Percentiles rank a stretch among this genome's conserved stretches.
Evolutionary conservation across 2,329 filamentous ascomycete species (phyloP).

Genomic region (Sporothrix variecibatus): DNA sequence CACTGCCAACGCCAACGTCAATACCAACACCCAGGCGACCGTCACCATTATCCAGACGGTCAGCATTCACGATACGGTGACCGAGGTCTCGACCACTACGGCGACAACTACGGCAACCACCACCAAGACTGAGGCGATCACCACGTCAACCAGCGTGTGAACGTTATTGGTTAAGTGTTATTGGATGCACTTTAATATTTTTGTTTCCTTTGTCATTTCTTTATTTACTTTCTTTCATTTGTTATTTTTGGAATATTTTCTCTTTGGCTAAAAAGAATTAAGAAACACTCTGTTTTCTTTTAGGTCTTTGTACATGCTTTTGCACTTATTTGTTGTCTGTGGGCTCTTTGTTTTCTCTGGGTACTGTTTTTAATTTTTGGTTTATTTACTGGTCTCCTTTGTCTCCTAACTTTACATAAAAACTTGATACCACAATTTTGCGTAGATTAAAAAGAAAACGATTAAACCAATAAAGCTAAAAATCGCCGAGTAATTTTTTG

Average conservation of each 20-base stretch:
- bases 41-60: constrained; percentile 23
- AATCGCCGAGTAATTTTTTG: background rate
- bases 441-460: background rate
- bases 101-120: constrained; percentile 1
- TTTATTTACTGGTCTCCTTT: background rate
- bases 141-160: constrained; percentile 17
- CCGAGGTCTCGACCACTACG: constrained; percentile 11
- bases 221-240: background rate
- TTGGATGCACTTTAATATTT: background rate
- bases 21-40: background rate
- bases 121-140: constrained; percentile 20
- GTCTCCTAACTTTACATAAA: background rate
- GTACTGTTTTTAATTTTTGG: background rate
- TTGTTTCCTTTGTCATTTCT: background rate
- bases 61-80: constrained; percentile 30
- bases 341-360: background rate
- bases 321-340: background rate
- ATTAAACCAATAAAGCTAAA: background rate
- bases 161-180: background rate
- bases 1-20: background rate
- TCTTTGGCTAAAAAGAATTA: background rate
- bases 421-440: background rate
- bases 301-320: background rate
- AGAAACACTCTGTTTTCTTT: background rate
- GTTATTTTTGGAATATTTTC: background rate